Evolutionary conservation across 2,329 filamentous ascomycete species (phyloP).

Genomic region (Elsinoe perseae): DNA sequence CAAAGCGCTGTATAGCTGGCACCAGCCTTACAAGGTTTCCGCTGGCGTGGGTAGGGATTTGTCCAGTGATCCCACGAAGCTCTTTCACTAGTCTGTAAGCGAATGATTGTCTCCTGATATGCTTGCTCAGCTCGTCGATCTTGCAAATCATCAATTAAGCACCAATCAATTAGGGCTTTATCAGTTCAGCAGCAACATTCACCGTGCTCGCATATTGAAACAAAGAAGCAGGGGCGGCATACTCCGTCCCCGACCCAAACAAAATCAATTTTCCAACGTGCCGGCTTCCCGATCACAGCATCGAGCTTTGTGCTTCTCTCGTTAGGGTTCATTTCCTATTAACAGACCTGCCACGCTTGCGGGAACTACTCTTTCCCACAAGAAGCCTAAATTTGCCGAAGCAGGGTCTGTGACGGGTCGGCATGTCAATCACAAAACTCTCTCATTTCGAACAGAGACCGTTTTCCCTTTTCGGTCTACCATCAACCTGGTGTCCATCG

Average conservation of each 20-base stretch:
- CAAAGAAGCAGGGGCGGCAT: neutral
- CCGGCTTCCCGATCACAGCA: neutral
- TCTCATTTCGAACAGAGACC: neutral
- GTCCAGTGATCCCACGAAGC: neutral
- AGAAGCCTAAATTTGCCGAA: neutral
- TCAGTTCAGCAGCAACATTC: neutral
- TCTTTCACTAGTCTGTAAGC: neutral
- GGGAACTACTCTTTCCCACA: neutral
- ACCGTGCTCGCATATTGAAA: conserved; percentile 4
- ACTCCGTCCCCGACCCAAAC: conserved; percentile 1
- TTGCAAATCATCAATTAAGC: neutral
- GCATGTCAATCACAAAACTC: neutral
- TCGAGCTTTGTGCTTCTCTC: neutral
- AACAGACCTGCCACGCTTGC: neutral
- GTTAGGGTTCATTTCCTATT: neutral
- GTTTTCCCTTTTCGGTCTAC: neutral
- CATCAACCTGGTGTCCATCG: neutral
- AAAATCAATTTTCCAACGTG: neutral
- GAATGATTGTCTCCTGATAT: conserved; percentile 3
- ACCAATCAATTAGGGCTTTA: neutral
- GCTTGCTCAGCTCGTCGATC: neutral
- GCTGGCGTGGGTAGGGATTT: conserved; percentile 1
- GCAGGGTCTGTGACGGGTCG: neutral
- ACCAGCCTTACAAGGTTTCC: conserved; percentile 5
- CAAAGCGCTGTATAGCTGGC: conserved; percentile 12